Base-by-base conservation (phyloP, 495 filamentous ascomycete species). In the Articulospora tetracladia region DNA sequence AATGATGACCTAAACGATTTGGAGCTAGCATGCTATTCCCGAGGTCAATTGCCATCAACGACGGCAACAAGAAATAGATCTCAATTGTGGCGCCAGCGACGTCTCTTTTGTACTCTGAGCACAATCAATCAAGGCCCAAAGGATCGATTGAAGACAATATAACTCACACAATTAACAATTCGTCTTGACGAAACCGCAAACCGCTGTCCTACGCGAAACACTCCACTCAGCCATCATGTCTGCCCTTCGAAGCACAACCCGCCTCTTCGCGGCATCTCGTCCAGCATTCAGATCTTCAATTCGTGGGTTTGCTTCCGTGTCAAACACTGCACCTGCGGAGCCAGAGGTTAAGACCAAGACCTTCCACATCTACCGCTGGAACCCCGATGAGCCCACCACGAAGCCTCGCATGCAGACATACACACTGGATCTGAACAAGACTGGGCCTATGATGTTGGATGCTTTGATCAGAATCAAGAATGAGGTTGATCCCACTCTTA, bases 351-450 rank as follows among this genome's bases (percentile, higher is more conserved):
- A 81, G 66, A 86, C 88, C 73, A 98, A 97, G 84, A 91, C 90
- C 58, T 98, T 98, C 85, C 89, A 97, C 75, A 85, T 98, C 83
- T 98, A 98, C 85, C 88, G 94, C 68, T 98, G 94, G 94, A 95
- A 95, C 72, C 94, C 94, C 41, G 94, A 98, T 72, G 77, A 83
- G 60, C 94, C 94, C 27, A 82, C 83, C 70, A 83, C 87, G 77
- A 98, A 98, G 84, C 93, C 94, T 39, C 82, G 78, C 72, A 96
- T 98, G 93, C 91, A 97, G 81, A 83, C 79, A 61, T 98, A 97
- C 76, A 87, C 90, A 20, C 77, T 98, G 63, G 94, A 98, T 69
- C 77, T 98, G 62, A 97, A 97, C 79, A 96, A 96, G 87, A 98
- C 94, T 49, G 94, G 94, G 8, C 94, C 94, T 64, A 98, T 98